These are phyloP conservation scores for Termitomyces heimii DNA, from an alignment of 768 basidiomycete genomes.

Conservation along the genomic window DNA sequence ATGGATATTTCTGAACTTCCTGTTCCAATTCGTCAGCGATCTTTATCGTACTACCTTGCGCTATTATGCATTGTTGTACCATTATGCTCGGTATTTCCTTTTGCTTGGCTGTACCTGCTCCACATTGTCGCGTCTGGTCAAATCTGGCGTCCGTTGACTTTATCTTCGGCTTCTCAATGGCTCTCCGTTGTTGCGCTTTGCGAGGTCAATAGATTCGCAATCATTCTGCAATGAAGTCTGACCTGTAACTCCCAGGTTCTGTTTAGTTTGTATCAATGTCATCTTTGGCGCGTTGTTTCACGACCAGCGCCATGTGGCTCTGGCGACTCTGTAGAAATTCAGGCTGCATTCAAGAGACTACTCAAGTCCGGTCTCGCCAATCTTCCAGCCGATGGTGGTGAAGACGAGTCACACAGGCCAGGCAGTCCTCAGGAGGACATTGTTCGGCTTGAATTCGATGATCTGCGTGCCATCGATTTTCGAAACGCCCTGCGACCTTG, in stretches of 20 bases:
- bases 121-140: slow-evolving; percentile 39
- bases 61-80: slow-evolving; percentile 53
- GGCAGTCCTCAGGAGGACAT: slow-evolving; percentile 59
- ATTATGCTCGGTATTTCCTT: slow-evolving; percentile 55
- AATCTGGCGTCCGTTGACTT: slow-evolving; percentile 27
- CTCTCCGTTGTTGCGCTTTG: slow-evolving; percentile 46
- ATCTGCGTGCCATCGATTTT: slow-evolving; percentile 72
- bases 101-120: slow-evolving; percentile 61
- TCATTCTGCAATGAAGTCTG: neutral
- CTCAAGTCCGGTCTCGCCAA: slow-evolving; percentile 59
- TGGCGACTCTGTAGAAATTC: slow-evolving; percentile 51
- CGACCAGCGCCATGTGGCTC: slow-evolving; percentile 37
- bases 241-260: slow-evolving; percentile 37
- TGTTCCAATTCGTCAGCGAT: slow-evolving; percentile 29
- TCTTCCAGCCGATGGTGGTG: slow-evolving; percentile 44
- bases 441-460: slow-evolving; percentile 48
- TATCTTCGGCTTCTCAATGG: slow-evolving; percentile 28
- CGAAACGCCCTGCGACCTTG: slow-evolving; percentile 64
- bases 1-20: slow-evolving; percentile 35
- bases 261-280: slow-evolving; percentile 62
- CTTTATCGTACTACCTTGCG: slow-evolving; percentile 52
- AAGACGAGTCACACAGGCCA: slow-evolving; percentile 53
- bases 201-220: slow-evolving; percentile 39
- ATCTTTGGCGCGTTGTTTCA: slow-evolving; percentile 43
- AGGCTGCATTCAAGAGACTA: slow-evolving; percentile 52